phyloP scores from a whole-genome alignment of 2,329 filamentous ascomycete species.

The Neoascochyta sp. region DNA sequence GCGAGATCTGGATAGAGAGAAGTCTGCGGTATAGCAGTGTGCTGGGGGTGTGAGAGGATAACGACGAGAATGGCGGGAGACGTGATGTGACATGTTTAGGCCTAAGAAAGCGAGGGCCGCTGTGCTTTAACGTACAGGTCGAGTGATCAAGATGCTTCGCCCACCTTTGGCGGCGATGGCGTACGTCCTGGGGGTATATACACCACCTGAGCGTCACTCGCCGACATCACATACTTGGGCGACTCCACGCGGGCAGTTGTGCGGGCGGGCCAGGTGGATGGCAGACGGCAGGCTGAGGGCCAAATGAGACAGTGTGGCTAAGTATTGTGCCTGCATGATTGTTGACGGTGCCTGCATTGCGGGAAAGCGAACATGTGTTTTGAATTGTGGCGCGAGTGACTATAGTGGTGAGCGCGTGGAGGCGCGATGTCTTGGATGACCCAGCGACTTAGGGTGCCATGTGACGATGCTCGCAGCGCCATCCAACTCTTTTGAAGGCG shows the following conservation, averaged over 20 bases:
- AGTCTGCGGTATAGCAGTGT: constrained; percentile 16
- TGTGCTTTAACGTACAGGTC: too few relatives aligned
- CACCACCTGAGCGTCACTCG: constrained; percentile 16
- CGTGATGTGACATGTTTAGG: too few relatives aligned
- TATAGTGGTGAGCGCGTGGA: constrained; percentile 31
- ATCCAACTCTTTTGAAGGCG: too few relatives aligned
- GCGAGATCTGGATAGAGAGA: constrained; percentile 19
- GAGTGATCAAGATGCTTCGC: constrained; percentile 7
- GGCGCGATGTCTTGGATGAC: constrained; percentile 33
- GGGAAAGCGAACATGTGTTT: constrained; percentile 28
- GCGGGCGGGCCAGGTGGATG: background rate
- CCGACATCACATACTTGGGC: constrained; percentile 12
- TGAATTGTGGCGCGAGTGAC: constrained; percentile 22
- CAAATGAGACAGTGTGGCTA: constrained; percentile 24
- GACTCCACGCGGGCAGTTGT: constrained; percentile 17
- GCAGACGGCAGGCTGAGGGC: constrained; percentile 8
- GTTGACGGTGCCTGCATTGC: constrained; percentile 25
- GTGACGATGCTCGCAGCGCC: constrained; percentile 14
- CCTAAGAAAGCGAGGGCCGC: too few relatives aligned
- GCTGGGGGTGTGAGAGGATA: too few relatives aligned
- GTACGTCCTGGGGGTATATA: constrained; percentile 16
- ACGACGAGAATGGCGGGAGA: too few relatives aligned
- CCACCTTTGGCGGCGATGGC: constrained; percentile 9
- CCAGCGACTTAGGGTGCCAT: constrained; percentile 18
- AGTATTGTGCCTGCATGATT: constrained; percentile 25